Evolutionary conservation across 768 basidiomycete genomes (phyloP), one percentile per base, ranked within the genome.

Genomic region (Agaricus subrufescens): DNA sequence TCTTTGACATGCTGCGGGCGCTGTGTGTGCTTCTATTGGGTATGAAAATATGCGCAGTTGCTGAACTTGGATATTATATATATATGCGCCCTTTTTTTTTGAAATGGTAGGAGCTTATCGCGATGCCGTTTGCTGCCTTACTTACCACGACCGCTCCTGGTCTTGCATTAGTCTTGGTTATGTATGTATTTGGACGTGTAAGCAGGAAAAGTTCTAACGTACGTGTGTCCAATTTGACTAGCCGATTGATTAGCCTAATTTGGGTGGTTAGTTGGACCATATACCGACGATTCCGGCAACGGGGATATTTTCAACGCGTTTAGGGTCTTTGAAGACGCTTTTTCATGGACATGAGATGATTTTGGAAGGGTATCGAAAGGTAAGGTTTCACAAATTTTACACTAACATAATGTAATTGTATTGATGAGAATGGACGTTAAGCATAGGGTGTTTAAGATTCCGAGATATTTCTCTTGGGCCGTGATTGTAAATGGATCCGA

Each of bases 401-500:
- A 19, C 19, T 19, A 19, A 19, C 19, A 19, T 19, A 19, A 19
- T 19, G 19, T 19, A 19, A 19, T 37, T 34, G 14, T 46, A 15
- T 11, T 19, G 40, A 34, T n/a, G 1, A 31, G 31, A 23, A 31
- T 46, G 45, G 15, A 19, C 42, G n/a, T 30, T 19, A 44, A 69
- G 66, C 61, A 66, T 56, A 60, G 57, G 3, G 44, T 61, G 30
- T 67, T 66, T 58, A 67, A 62, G 40, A n/a, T 68, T 3, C 54
- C 60, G 10, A 59, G 57, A 25, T 49, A 62, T 19, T 50, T 56
- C 10, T 31, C 40, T 11, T 63, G 62, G 63, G 27, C 62, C 4
- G 58, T 66, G 26, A 63, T 84, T 6, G 64, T 77, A 23, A 70
- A 70, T 19, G 75, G 78, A 1, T 65, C 69, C 0, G 58, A 74